A percentile compares a stretch with the other conserved stretches of the same genome.
Conservation (phyloP, 2,329 filamentous ascomycete species). For the Westerdykella sp. region DNA sequence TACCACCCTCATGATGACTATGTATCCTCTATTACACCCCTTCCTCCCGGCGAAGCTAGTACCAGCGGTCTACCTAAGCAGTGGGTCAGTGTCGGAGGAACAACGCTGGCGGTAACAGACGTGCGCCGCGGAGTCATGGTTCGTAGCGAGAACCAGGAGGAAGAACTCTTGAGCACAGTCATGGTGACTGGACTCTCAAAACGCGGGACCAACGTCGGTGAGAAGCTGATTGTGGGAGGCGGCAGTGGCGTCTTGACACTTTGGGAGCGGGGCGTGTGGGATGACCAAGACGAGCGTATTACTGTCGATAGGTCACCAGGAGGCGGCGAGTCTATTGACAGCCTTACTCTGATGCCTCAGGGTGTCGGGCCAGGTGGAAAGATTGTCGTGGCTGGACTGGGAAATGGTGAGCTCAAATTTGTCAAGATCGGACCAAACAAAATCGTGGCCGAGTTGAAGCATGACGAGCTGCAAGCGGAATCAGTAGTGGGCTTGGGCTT, state of each 20-base stretch:
- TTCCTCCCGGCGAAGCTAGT: constrained; percentile 72
- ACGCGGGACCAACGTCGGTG: constrained; percentile 62
- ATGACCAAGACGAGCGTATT: constrained; percentile 87
- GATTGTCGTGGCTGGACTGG: constrained; percentile 71
- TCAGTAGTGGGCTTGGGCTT: constrained; percentile 77
- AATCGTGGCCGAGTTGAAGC: constrained; percentile 60
- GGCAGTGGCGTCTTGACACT: constrained; percentile 77
- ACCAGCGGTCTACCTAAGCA: constrained; percentile 89
- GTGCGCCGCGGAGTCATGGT: constrained; percentile 78
- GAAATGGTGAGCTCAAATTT: constrained; percentile 72
- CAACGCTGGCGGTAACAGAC: constrained; percentile 85
- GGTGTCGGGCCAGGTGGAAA: constrained; percentile 61
- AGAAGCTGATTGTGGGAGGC: constrained; percentile 70
- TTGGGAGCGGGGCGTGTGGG: constrained; percentile 93
- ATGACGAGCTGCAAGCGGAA: constrained; percentile 70
- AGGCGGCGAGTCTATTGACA: constrained; percentile 74
- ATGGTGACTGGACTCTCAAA: constrained; percentile 72
- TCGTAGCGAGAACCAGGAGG: constrained; percentile 89
- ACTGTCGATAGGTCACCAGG: constrained; percentile 59
- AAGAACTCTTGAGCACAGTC: constrained; percentile 76
- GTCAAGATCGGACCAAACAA: constrained; percentile 69
- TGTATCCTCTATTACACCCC: constrained; percentile 76
- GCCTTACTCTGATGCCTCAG: constrained; percentile 65
- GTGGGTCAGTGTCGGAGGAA: constrained; percentile 89
- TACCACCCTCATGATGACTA: constrained; percentile 89